phyloP scores from a whole-genome alignment of 345 rosid species.

The Syzygium aqueum region DNA sequence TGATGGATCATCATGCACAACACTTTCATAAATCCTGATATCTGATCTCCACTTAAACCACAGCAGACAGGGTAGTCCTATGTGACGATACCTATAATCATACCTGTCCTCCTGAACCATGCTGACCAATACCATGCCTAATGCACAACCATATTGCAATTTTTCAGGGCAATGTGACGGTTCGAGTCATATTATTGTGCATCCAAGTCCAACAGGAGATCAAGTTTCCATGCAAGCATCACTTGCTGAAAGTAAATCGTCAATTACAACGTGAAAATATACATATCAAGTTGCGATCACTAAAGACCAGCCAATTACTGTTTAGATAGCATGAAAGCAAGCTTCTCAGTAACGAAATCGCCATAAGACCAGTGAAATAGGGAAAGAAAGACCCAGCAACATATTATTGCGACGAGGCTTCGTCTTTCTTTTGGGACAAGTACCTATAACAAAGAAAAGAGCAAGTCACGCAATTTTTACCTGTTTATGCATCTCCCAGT shows the following conservation, averaged over 20 bases:
- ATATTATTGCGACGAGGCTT: not conserved
- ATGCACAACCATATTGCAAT: not conserved
- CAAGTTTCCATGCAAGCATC: not conserved
- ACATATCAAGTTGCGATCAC: not conserved
- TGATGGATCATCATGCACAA: not conserved
- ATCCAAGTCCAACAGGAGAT: not conserved
- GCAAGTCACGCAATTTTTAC: not conserved
- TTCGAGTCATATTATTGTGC: not conserved
- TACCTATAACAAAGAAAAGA: not conserved
- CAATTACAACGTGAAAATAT: not conserved
- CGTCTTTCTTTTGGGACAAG: not conserved
- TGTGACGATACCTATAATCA: not conserved
- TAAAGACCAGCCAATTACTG: not conserved
- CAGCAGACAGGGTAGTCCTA: not conserved
- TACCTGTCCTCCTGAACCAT: not conserved
- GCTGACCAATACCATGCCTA: not conserved
- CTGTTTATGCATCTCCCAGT: not conserved
- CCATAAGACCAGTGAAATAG: not conserved
- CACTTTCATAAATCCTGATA: not conserved
- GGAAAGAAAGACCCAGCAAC: not conserved
- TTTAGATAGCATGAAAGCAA: not conserved
- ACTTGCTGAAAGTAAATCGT: not conserved
- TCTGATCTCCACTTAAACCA: not conserved
- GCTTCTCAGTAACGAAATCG: not conserved
- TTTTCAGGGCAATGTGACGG: not conserved